Conservation (phyloP, 2,329 filamentous ascomycete genomes). For the Elsinoe necatrix region DNA sequence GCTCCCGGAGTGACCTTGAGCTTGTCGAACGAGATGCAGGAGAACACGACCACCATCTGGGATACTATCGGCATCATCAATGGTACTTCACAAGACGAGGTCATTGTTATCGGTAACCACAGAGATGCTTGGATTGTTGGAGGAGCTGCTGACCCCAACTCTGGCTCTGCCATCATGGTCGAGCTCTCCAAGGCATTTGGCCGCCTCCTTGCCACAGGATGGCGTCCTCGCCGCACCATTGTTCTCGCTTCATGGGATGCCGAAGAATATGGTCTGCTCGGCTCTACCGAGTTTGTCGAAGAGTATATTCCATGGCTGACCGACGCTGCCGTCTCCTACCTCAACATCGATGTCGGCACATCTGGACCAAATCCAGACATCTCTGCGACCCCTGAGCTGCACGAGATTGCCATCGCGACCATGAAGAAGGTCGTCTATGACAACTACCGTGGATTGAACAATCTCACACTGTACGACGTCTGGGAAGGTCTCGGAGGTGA, state of each 20-base stretch:
- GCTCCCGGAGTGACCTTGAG: constrained; percentile 64
- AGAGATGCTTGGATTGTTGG: constrained; percentile 48
- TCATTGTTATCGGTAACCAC: constrained; percentile 46
- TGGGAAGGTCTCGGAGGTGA: constrained; percentile 33
- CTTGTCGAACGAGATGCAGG: constrained; percentile 70
- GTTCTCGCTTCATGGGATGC: constrained; percentile 38
- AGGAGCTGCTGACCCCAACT: constrained; percentile 46
- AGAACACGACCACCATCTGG: constrained; percentile 67
- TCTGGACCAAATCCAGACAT: constrained; percentile 51
- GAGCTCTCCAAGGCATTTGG: constrained; percentile 45
- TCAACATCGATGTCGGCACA: constrained; percentile 45
- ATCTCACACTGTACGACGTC: constrained; percentile 39
- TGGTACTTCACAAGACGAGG: constrained; percentile 51
- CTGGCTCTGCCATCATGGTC: constrained; percentile 42
- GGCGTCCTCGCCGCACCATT: constrained; percentile 46
- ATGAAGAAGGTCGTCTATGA: constrained; percentile 47
- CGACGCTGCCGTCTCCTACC: constrained; percentile 38
- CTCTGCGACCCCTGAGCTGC: constrained; percentile 62
- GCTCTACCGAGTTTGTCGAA: constrained; percentile 43
- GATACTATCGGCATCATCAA: constrained; percentile 63
- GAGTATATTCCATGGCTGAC: constrained; percentile 43
- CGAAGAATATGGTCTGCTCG: constrained; percentile 35
- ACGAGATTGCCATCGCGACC: constrained; percentile 59
- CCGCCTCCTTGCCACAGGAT: constrained; percentile 39
- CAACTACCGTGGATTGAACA: constrained; percentile 22